These are phyloP conservation scores for Fistulifera solaris DNA, from an alignment of 108 stramenopile genomes.

Conservation along the genomic window DNA sequence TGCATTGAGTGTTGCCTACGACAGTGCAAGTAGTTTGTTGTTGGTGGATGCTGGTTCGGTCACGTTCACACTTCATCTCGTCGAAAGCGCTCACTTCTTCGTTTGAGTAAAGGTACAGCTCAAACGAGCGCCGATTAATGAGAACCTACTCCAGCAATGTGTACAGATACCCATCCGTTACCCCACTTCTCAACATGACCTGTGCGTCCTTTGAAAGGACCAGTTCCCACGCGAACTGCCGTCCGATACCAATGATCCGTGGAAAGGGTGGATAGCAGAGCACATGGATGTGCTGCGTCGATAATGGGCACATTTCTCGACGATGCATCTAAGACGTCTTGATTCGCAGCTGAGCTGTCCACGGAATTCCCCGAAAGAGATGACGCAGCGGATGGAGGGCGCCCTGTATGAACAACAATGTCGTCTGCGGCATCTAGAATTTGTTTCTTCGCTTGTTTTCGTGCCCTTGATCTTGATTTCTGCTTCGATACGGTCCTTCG, in stretches of 20 bases:
- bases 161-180: conserved; percentile 44
- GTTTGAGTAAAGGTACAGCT: conserved; percentile 15
- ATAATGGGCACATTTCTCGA: neutral
- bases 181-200: conserved; percentile 31
- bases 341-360: neutral
- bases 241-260: conserved; percentile 26
- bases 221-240: conserved; percentile 17
- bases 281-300: neutral
- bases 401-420: neutral
- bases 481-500: conserved; percentile 1
- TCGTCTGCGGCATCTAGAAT: neutral
- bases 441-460: neutral
- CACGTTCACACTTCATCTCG: neutral
- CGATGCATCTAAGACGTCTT: too few relatives aligned
- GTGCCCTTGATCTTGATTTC: neutral
- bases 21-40: too few relatives aligned
- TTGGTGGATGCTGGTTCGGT: too few relatives aligned
- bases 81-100: neutral
- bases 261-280: conserved; percentile 19
- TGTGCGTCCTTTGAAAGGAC: conserved; percentile 16
- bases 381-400: neutral
- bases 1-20: too few relatives aligned
- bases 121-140: conserved; percentile 40
- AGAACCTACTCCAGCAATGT: conserved; percentile 10
- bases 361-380: neutral